These are phyloP conservation scores for Choanephora cucurbitarum DNA, from an alignment of 371 early-diverging fungal genomes.

Conservation along the genomic window DNA sequence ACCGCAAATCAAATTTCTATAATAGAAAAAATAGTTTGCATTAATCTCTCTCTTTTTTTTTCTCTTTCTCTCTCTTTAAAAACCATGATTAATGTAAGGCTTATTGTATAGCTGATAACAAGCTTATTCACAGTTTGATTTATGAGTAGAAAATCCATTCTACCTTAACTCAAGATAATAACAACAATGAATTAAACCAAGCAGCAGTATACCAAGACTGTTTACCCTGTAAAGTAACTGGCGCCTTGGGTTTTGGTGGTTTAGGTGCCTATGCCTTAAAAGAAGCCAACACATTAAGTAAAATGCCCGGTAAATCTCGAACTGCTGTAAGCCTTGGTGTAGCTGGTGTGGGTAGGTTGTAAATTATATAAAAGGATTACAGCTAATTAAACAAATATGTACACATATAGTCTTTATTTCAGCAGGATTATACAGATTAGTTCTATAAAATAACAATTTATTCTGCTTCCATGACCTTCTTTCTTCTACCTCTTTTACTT, in stretches of 20 bases:
- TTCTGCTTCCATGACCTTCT: conserved; percentile 1
- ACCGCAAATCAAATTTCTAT: too few relatives aligned
- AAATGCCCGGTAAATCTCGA: conserved; percentile 34
- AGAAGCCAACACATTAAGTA: conserved; percentile 37
- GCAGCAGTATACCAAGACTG: conserved; percentile 38
- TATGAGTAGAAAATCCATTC: conserved; percentile 20
- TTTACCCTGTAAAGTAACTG: conserved; percentile 45
- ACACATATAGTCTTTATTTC: conserved; percentile 37
- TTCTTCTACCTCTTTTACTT: not conserved
- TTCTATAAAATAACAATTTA: conserved; percentile 20
- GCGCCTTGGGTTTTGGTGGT: conserved; percentile 40
- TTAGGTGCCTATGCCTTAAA: conserved; percentile 45
- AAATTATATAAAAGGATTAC: too few relatives aligned
- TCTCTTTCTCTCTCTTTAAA: too few relatives aligned
- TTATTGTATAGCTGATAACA: too few relatives aligned
- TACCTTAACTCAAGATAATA: conserved; percentile 2
- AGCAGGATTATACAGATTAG: conserved; percentile 45
- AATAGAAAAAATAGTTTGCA: too few relatives aligned
- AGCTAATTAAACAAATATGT: too few relatives aligned
- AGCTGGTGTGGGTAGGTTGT: conserved; percentile 37
- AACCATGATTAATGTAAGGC: conserved; percentile 14
- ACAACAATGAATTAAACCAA: conserved; percentile 2
- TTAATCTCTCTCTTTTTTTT: too few relatives aligned
- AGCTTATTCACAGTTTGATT: too few relatives aligned
- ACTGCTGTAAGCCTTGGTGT: conserved; percentile 49